These are phyloP conservation scores for Phaffomyces antillensis DNA, from an alignment of 805 yeast species.

Conservation along the genomic window DNA sequence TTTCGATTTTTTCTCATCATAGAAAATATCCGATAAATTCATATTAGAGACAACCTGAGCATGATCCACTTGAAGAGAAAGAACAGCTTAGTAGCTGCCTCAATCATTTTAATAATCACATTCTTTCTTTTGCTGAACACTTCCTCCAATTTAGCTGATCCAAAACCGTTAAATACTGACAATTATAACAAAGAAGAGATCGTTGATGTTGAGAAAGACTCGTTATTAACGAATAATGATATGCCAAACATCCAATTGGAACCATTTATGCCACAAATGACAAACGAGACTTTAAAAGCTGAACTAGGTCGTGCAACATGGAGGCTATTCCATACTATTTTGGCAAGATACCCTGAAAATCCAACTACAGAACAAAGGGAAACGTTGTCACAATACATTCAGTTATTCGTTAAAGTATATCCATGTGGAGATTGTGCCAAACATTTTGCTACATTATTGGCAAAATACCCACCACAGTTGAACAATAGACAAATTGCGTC, in stretches of 20 bases:
- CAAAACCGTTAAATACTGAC: conserved; percentile 19
- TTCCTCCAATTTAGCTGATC: conserved; percentile 16
- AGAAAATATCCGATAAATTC: too few relatives aligned
- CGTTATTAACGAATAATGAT: not conserved
- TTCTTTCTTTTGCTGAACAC: conserved; percentile 14
- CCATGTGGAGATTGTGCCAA: conserved; percentile 98
- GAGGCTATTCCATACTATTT: conserved; percentile 83
- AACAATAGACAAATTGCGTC: conserved; percentile 74
- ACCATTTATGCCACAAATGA: conserved; percentile 83
- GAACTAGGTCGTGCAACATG: conserved; percentile 89
- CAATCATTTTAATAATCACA: conserved; percentile 8
- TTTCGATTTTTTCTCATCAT: too few relatives aligned
- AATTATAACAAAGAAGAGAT: not conserved
- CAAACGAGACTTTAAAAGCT: conserved; percentile 72
- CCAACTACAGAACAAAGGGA: conserved; percentile 60
- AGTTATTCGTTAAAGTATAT: conserved; percentile 81
- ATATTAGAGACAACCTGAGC: too few relatives aligned
- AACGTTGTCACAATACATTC: conserved; percentile 57
- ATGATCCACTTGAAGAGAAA: conserved; percentile 1
- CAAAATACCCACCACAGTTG: conserved; percentile 79
- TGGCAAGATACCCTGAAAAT: conserved; percentile 84
- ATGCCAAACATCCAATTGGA: not conserved
- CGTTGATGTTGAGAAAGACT: not conserved
- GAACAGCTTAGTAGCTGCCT: conserved; percentile 3
- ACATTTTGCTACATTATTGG: conserved; percentile 69